Percentiles rank a stretch among this genome's conserved stretches.
phyloP scores from a whole-genome alignment of 305 asterid genomes.

The Fraxinus platypoda region DNA sequence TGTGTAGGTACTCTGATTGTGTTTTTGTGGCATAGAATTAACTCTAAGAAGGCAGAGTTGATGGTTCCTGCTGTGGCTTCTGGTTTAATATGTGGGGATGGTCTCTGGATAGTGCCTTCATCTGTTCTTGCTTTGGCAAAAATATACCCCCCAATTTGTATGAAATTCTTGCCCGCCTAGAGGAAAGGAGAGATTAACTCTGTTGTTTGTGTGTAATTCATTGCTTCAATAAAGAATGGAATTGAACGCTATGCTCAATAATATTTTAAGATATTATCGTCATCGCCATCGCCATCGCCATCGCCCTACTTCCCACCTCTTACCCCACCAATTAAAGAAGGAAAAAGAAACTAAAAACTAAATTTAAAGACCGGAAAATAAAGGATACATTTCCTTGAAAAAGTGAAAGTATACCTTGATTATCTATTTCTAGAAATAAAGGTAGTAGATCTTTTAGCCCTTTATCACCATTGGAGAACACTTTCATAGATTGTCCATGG shows the following conservation, averaged over 20 bases:
- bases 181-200: neutral
- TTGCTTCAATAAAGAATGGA: neutral
- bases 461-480: neutral
- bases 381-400: neutral
- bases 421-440: neutral
- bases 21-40: constrained; percentile 50
- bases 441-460: neutral
- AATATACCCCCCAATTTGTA: constrained; percentile 66
- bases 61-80: constrained; percentile 83
- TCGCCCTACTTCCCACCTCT: neutral
- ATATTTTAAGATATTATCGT: neutral
- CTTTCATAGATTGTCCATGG: neutral
- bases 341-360: neutral
- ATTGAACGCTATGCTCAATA: neutral
- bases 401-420: neutral
- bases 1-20: constrained; percentile 67
- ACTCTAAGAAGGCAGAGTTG: constrained; percentile 43
- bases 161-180: constrained; percentile 53
- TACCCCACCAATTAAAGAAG: neutral
- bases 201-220: neutral
- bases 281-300: too few relatives aligned
- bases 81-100: constrained; percentile 82
- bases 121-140: constrained; percentile 70
- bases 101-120: constrained; percentile 71
- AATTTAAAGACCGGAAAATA: neutral